Evolutionary conservation across 208 protist genomes (phyloP).

Genomic region (Crithidia expoeki): DNA sequence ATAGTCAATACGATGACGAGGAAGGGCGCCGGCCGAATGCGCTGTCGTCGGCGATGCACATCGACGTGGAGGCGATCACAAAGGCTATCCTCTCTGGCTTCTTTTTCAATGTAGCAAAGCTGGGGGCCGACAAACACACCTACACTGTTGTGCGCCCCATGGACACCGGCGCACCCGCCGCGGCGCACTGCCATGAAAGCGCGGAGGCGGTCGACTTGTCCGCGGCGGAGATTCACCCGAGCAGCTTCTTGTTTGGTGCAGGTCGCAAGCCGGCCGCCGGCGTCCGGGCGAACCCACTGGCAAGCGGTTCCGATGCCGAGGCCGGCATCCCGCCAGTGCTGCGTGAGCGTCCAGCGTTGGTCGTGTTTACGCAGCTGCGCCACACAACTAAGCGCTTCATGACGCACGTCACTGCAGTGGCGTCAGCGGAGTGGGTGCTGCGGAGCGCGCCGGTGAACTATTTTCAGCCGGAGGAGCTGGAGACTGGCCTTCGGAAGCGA

Average conservation of each 20-base stretch:
- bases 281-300: not conserved
- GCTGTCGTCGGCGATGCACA: constrained; percentile 11
- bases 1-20: constrained; percentile 6
- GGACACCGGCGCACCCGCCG: constrained; percentile 43
- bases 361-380: constrained; percentile 87
- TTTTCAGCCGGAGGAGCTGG: constrained; percentile 79
- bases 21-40: constrained; percentile 26
- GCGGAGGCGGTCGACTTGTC: constrained; percentile 27
- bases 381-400: constrained; percentile 88
- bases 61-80: constrained; percentile 71
- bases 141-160: constrained; percentile 83
- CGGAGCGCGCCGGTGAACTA: constrained; percentile 80
- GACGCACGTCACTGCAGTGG: constrained; percentile 86
- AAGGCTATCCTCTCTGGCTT: constrained; percentile 82
- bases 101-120: constrained; percentile 89
- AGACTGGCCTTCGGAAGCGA: constrained; percentile 75
- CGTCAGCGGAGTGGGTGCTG: constrained; percentile 67
- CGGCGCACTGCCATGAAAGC: constrained; percentile 12
- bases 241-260: constrained; percentile 71
- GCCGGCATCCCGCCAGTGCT: constrained; percentile 20
- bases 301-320: not conserved
- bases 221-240: constrained; percentile 78
- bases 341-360: constrained; percentile 67
- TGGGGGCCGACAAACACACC: constrained; percentile 76
- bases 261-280: constrained; percentile 32